These are phyloP conservation scores for Cytospora mali DNA, from an alignment of 2,329 filamentous ascomycete genomes.

Conservation along the genomic window DNA sequence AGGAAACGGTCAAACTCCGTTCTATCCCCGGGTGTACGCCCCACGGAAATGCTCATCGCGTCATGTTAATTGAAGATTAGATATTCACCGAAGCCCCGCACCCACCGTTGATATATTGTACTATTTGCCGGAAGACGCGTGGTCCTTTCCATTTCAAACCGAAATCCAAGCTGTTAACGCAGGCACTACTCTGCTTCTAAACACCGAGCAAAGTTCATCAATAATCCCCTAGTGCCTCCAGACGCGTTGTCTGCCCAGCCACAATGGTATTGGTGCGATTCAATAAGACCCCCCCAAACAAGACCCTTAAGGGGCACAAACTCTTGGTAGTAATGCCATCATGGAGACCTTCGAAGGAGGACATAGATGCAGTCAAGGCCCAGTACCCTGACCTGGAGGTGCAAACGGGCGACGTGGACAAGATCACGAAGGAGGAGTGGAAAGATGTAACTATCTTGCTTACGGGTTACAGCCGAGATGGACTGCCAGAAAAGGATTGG, in stretches of 20 bases:
- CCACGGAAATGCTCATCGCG: neutral
- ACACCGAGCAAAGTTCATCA: neutral
- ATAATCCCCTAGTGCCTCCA: neutral
- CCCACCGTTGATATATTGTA: neutral
- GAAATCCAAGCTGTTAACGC: neutral
- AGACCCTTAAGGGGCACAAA: constrained; percentile 50
- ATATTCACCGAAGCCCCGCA: neutral
- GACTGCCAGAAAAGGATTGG: constrained; percentile 45
- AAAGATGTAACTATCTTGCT: constrained; percentile 48
- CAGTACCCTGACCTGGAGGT: constrained; percentile 50
- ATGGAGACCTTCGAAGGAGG: constrained; percentile 36
- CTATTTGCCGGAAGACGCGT: too few relatives aligned
- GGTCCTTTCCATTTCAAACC: neutral
- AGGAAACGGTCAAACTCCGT: neutral
- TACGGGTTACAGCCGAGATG: constrained; percentile 43
- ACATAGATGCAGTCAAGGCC: constrained; percentile 41
- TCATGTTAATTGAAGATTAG: neutral
- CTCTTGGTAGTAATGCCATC: constrained; percentile 45
- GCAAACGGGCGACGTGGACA: constrained; percentile 36
- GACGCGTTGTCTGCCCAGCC: neutral
- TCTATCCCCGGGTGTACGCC: neutral
- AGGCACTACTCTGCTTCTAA: too few relatives aligned
- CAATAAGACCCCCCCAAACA: constrained; percentile 35
- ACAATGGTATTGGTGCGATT: constrained; percentile 21
- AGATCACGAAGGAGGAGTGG: constrained; percentile 45